Evolutionary conservation across 371 early-diverging fungal species (phyloP).

Genomic region (Rhizopus stolonifer): DNA sequence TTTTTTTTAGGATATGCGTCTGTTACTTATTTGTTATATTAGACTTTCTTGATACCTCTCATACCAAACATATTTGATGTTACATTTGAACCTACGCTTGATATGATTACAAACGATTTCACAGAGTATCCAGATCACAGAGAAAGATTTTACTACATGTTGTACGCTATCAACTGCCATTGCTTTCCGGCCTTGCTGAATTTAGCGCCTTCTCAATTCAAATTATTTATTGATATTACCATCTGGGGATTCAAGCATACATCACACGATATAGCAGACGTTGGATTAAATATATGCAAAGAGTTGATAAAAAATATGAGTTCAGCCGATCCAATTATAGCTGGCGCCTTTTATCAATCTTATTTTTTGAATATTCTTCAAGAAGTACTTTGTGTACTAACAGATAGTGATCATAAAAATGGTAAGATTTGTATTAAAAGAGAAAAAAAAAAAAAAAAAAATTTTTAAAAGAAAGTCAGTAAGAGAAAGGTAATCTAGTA

Average conservation of each 20-base stretch:
- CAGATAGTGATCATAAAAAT: slow-evolving; percentile 96
- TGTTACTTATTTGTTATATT: neutral
- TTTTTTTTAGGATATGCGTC: slow-evolving; percentile 20
- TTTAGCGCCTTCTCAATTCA: slow-evolving; percentile 85
- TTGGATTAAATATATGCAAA: slow-evolving; percentile 79
- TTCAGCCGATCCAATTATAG: slow-evolving; percentile 70
- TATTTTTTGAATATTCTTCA: slow-evolving; percentile 88
- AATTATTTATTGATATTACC: slow-evolving; percentile 85
- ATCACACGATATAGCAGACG: slow-evolving; percentile 94
- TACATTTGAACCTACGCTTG: slow-evolving; percentile 93
- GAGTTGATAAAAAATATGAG: slow-evolving; percentile 83
- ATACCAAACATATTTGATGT: slow-evolving; percentile 85
- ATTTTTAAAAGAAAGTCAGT: neutral
- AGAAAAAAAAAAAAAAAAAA: no score
- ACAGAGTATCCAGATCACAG: slow-evolving; percentile 97
- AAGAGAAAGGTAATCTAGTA: no score
- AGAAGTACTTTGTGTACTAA: slow-evolving; percentile 95
- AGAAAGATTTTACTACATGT: slow-evolving; percentile 86
- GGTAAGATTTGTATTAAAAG: slow-evolving; percentile 43
- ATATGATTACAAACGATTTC: slow-evolving; percentile 98
- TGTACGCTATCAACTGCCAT: slow-evolving; percentile 80
- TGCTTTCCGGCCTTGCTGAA: slow-evolving; percentile 90
- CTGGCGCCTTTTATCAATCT: slow-evolving; percentile 86
- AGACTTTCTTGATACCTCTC: slow-evolving; percentile 76
- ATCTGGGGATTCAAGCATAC: slow-evolving; percentile 99